Conservation (phyloP, 306 rosid genomes). For the Prunus mongolica region DNA sequence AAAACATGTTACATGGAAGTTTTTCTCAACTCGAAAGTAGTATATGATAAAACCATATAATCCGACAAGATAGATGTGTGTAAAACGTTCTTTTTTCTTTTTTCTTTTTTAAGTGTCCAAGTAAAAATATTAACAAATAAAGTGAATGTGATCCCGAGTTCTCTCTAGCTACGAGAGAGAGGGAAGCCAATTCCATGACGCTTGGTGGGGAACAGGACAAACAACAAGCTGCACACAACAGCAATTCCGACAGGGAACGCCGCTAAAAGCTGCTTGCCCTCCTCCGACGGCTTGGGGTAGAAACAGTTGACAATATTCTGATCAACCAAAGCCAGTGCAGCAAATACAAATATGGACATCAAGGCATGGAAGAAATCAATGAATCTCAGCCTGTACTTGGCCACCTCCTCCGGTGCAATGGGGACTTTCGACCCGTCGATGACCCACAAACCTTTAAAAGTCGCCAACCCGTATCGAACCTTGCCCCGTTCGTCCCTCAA, state of each 20-base stretch:
- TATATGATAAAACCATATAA: no score
- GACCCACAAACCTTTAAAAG: conserved; percentile 56
- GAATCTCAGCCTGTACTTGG: conserved; percentile 39
- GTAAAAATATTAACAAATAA: background rate
- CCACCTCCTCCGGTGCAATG: conserved; percentile 36
- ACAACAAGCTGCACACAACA: conserved; percentile 49
- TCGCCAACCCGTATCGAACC: conserved; percentile 68
- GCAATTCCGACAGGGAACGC: conserved; percentile 68
- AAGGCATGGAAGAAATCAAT: conserved; percentile 67
- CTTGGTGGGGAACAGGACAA: conserved; percentile 53
- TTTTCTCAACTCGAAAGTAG: no score
- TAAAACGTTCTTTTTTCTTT: no score
- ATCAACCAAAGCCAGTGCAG: conserved; percentile 66
- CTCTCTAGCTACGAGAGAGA: conserved; percentile 42
- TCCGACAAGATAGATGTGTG: no score
- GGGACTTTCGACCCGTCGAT: conserved; percentile 52
- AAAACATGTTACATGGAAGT: no score
- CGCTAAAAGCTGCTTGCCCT: conserved; percentile 52
- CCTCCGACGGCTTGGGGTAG: conserved; percentile 54
- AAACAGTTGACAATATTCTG: conserved; percentile 63
- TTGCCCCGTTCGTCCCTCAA: conserved; percentile 58
- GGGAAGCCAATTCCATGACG: conserved; percentile 88
- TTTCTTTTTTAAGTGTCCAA: no score
- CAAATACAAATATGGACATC: conserved; percentile 58
- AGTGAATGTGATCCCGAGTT: background rate